These are phyloP conservation scores for Ustilago bromivora DNA, from an alignment of 1,284 basidiomycete species.

Conservation along the genomic window DNA sequence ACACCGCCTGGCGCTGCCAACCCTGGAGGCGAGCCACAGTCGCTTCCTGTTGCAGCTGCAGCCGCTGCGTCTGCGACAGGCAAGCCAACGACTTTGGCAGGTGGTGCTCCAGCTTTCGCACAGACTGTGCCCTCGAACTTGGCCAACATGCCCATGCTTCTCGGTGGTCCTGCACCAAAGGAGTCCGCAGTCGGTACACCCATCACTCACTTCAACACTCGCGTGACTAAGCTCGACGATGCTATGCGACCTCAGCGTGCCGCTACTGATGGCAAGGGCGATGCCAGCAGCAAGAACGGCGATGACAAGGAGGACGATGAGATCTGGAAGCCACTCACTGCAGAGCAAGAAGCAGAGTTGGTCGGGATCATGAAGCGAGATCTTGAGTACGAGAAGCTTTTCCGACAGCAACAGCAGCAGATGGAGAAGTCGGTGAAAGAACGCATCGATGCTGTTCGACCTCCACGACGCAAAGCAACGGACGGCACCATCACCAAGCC, in stretches of 20 bases:
- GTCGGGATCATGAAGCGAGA: constrained; percentile 75
- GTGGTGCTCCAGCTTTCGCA: constrained; percentile 32
- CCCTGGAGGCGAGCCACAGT: constrained; percentile 21
- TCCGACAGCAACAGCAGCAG: constrained; percentile 61
- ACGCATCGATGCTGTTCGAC: constrained; percentile 52
- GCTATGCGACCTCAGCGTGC: constrained; percentile 71
- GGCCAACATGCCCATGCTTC: constrained; percentile 64
- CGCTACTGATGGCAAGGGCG: constrained; percentile 70
- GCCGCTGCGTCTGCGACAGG: constrained; percentile 40
- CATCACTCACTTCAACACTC: constrained; percentile 77
- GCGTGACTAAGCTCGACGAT: constrained; percentile 74
- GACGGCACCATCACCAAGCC: constrained; percentile 45
- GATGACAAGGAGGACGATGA: constrained; percentile 23
- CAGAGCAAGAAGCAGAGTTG: constrained; percentile 73
- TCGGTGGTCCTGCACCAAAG: constrained; percentile 66
- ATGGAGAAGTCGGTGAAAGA: constrained; percentile 55
- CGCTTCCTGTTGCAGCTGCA: constrained; percentile 34
- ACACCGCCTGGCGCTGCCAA: constrained; percentile 8
- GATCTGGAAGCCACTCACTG: constrained; percentile 71
- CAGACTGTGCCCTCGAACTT: constrained; percentile 65
- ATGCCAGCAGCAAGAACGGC: constrained; percentile 8
- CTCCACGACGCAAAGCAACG: constrained; percentile 32
- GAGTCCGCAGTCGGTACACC: constrained; percentile 69
- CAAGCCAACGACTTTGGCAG: constrained; percentile 50
- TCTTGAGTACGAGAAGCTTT: constrained; percentile 71